Percentiles rank a stretch among this genome's conserved stretches.
Conservation (phyloP, 1,139 yeast species). For the Candida sojae region DNA sequence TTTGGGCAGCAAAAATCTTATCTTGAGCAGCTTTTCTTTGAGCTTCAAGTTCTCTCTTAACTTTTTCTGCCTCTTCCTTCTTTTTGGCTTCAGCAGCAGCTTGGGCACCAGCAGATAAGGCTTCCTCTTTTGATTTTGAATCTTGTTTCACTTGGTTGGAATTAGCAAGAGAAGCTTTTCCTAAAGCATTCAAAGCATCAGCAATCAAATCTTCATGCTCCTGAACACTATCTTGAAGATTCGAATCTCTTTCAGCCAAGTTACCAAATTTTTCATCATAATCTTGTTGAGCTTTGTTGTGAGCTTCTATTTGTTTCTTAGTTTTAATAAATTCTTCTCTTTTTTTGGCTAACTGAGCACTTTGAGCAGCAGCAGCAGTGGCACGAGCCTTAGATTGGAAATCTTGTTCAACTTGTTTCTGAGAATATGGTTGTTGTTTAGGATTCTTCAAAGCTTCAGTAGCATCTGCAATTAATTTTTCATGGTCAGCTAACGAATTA, state of each 20-base stretch:
- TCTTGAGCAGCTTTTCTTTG: conserved; percentile 16
- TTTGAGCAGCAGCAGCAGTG: not conserved
- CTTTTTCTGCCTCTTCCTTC: conserved; percentile 10
- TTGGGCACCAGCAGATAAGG: conserved; percentile 4
- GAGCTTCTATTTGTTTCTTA: not conserved
- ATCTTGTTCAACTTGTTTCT: not conserved
- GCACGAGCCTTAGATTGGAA: not conserved
- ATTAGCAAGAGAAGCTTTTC: not conserved
- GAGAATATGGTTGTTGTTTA: not conserved
- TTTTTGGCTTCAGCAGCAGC: conserved; percentile 13
- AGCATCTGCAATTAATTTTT: conserved; percentile 2
- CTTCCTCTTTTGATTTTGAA: not conserved
- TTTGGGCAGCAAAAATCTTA: conserved; percentile 10
- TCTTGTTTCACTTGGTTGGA: conserved; percentile 3
- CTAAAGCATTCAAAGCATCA: conserved; percentile 8
- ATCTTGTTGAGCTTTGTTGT: conserved; percentile 1
- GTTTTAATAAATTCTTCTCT: not conserved
- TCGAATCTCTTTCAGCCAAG: conserved; percentile 4
- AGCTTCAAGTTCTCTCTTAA: conserved; percentile 16
- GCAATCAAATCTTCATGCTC: conserved; percentile 6
- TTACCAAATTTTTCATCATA: not conserved
- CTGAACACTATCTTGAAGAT: conserved; percentile 4
- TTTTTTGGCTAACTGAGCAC: not conserved
- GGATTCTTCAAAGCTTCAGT: conserved; percentile 1
- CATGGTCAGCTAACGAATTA: conserved; percentile 2